These are phyloP conservation scores for Podospora pseudopauciseta DNA, from an alignment of 495 filamentous ascomycete genomes.

Conservation along the genomic window DNA sequence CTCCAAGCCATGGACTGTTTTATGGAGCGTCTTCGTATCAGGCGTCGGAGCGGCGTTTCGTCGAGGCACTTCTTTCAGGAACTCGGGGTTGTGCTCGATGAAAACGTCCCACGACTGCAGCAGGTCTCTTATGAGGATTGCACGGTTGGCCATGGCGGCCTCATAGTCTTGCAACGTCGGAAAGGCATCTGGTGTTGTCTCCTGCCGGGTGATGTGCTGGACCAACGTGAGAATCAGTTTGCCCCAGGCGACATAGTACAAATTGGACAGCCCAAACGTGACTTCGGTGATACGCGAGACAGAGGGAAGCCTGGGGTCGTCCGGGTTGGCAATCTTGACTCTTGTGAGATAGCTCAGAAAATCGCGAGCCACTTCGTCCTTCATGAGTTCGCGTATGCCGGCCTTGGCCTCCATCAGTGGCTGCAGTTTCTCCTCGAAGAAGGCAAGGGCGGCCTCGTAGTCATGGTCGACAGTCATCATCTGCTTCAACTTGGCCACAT, in stretches of 20 bases:
- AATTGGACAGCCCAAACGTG: conserved; percentile 31
- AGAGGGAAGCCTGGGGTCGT: conserved; percentile 34
- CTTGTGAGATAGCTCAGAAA: conserved; percentile 29
- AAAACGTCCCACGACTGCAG: conserved; percentile 41
- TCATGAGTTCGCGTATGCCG: conserved; percentile 24
- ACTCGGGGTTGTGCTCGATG: conserved; percentile 20
- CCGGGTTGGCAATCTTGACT: conserved; percentile 35
- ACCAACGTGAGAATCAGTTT: conserved; percentile 33
- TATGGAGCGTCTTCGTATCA: not conserved
- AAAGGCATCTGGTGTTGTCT: conserved; percentile 23
- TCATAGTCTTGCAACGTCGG: conserved; percentile 24
- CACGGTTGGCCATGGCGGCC: conserved; percentile 26
- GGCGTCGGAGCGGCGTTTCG: not conserved
- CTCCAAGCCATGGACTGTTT: not conserved
- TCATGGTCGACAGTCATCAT: conserved; percentile 32
- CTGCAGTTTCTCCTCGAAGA: conserved; percentile 39
- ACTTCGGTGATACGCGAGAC: conserved; percentile 40
- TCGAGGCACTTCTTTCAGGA: not conserved
- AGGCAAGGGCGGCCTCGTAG: conserved; percentile 35
- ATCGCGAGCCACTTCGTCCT: conserved; percentile 15
- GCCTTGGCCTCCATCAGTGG: conserved; percentile 26
- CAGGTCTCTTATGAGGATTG: conserved; percentile 39
- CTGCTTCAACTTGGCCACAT: conserved; percentile 33
- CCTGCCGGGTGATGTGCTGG: conserved; percentile 31
- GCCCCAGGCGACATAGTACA: conserved; percentile 33